phyloP scores from a whole-genome alignment of 1,139 yeast species.

The Pichia sp. region DNA sequence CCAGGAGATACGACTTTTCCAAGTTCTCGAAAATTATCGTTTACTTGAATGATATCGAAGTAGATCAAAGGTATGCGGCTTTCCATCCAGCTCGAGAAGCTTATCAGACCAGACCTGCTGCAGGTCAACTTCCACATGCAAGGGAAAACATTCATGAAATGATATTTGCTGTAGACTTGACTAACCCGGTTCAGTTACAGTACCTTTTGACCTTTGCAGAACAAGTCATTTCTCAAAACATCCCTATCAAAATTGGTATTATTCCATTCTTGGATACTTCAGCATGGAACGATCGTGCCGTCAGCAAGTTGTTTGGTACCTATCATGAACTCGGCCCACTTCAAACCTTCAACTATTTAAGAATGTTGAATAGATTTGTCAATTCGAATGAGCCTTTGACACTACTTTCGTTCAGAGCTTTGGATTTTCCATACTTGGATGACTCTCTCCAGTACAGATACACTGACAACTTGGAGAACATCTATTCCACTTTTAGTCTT shows the following conservation, averaged over 20 bases:
- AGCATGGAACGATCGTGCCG: slow-evolving; percentile 21
- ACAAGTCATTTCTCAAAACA: slow-evolving; percentile 49
- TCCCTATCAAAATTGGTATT: slow-evolving; percentile 80
- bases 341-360: slow-evolving; percentile 24
- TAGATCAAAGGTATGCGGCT: slow-evolving; percentile 49
- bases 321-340: slow-evolving; percentile 27
- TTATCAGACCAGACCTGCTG: slow-evolving; percentile 36
- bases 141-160: slow-evolving; percentile 73
- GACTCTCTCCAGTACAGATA: slow-evolving; percentile 6
- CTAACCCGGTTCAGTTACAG: slow-evolving; percentile 45
- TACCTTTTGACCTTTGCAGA: slow-evolving; percentile 47
- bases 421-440: slow-evolving; percentile 16
- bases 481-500: slow-evolving; percentile 33
- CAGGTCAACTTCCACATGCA: slow-evolving; percentile 64
- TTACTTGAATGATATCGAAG: slow-evolving; percentile 74
- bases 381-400: slow-evolving; percentile 12
- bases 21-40: slow-evolving; percentile 44
- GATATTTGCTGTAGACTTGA: slow-evolving; percentile 65
- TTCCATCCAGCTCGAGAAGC: slow-evolving; percentile 43
- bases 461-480: slow-evolving; percentile 31
- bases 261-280: slow-evolving; percentile 48
- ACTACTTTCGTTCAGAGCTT: slow-evolving; percentile 13
- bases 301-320: slow-evolving; percentile 37
- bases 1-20: slow-evolving; percentile 32
- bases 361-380: slow-evolving; percentile 19